Conservation (phyloP, 768 basidiomycete genomes). For the Termitomyces sp. region DNA sequence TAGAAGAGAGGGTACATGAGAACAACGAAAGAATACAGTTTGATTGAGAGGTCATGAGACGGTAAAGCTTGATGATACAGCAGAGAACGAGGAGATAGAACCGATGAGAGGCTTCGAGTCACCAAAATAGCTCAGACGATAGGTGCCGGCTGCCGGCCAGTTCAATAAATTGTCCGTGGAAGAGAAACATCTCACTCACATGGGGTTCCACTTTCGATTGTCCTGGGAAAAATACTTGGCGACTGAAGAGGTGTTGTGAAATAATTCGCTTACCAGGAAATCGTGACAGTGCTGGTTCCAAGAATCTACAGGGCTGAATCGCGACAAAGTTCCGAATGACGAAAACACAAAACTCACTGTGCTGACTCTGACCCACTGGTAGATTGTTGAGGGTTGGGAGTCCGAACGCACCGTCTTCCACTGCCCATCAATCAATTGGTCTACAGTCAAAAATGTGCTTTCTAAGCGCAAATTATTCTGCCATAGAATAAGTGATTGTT, state of each 20-base stretch:
- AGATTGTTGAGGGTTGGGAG: constrained; percentile 74
- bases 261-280: constrained; percentile 51
- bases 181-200: constrained; percentile 28
- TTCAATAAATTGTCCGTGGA: background rate
- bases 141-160: constrained; percentile 50
- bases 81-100: constrained; percentile 56
- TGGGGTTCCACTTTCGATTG: constrained; percentile 55
- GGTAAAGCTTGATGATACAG: constrained; percentile 57
- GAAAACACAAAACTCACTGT: constrained; percentile 29
- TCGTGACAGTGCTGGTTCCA: constrained; percentile 58
- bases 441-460: constrained; percentile 66
- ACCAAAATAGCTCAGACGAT: constrained; percentile 67
- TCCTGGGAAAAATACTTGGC: constrained; percentile 32
- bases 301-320: constrained; percentile 32
- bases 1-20: background rate
- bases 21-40: background rate
- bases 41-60: constrained; percentile 31
- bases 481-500: background rate
- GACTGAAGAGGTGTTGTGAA: background rate
- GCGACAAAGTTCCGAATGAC: background rate
- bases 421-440: constrained; percentile 38
- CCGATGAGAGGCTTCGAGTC: constrained; percentile 72
- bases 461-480: constrained; percentile 78
- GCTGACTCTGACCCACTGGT: constrained; percentile 57
- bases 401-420: constrained; percentile 65